These are phyloP conservation scores for Agrocybe chaxingu DNA, from an alignment of 768 basidiomycete species.

Conservation along the genomic window DNA sequence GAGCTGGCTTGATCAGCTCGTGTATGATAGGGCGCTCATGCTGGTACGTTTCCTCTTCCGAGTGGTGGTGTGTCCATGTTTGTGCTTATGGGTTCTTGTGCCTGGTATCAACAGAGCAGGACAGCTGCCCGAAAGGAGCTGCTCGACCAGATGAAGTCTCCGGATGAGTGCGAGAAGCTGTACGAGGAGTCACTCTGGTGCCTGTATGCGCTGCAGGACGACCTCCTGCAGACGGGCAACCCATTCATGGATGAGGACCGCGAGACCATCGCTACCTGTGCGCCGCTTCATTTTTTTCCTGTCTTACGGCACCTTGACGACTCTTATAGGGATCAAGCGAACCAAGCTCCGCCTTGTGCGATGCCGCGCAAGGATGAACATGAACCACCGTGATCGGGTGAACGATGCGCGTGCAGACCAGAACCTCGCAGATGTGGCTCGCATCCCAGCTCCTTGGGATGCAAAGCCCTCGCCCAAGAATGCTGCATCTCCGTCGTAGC, in stretches of 20 bases:
- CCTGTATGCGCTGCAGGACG: constrained; percentile 88
- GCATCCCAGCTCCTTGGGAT: constrained; percentile 73
- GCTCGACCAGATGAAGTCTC: constrained; percentile 68
- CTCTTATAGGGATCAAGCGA: constrained; percentile 69
- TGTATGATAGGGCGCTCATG: constrained; percentile 88
- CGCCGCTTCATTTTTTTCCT: constrained; percentile 20
- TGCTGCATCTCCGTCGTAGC: constrained; percentile 13
- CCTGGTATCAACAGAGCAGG: constrained; percentile 60
- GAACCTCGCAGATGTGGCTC: constrained; percentile 72
- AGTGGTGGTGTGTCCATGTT: not conserved
- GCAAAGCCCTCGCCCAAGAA: constrained; percentile 32
- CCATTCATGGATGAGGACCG: constrained; percentile 85
- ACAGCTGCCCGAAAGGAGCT: constrained; percentile 91
- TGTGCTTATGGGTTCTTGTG: not conserved
- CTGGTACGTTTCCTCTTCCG: constrained; percentile 51
- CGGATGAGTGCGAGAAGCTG: constrained; percentile 85
- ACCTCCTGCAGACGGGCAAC: constrained; percentile 76
- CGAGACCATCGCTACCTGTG: constrained; percentile 74
- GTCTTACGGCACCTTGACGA: not conserved
- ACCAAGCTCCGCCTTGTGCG: constrained; percentile 82
- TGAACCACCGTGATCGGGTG: constrained; percentile 70
- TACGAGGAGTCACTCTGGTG: constrained; percentile 97
- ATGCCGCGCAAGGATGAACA: constrained; percentile 72
- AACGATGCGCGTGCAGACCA: constrained; percentile 76
- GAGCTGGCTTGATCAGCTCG: constrained; percentile 83